Percentiles rank a stretch among this genome's conserved stretches.
Conservation (phyloP, 2,329 filamentous ascomycete genomes). For the Grosmannia clavigera region DNA sequence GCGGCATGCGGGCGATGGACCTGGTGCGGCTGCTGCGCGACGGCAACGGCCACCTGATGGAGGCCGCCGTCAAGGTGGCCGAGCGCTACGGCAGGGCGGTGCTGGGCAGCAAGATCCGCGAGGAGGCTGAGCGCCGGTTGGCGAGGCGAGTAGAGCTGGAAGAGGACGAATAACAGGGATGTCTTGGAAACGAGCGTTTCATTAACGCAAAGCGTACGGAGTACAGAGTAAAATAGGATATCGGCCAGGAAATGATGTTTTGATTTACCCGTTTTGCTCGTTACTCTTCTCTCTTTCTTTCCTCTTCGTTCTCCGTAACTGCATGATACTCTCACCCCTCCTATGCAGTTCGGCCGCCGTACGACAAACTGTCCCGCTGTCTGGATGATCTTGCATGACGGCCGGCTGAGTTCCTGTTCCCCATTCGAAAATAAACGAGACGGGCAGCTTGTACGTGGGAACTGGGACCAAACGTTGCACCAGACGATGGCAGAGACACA, state of each 20-base stretch:
- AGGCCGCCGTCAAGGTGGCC: conserved; percentile 82
- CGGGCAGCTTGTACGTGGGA: too few species aligned
- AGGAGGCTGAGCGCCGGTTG: conserved; percentile 54
- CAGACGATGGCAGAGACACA: too few species aligned
- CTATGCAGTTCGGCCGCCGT: too few species aligned
- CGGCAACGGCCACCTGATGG: conserved; percentile 74
- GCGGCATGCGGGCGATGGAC: conserved; percentile 89
- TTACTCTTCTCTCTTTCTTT: too few species aligned
- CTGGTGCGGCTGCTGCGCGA: conserved; percentile 79
- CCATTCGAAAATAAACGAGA: too few species aligned
- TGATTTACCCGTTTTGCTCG: background rate
- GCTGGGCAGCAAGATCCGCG: conserved; percentile 80
- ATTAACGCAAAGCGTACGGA: background rate
- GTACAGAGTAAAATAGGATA: background rate
- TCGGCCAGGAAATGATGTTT: background rate
- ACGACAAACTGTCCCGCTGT: too few species aligned
- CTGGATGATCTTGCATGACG: too few species aligned
- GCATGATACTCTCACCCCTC: too few species aligned
- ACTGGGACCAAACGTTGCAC: too few species aligned
- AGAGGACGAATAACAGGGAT: conserved; percentile 6
- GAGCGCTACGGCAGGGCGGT: conserved; percentile 69
- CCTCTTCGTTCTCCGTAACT: too few species aligned
- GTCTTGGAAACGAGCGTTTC: conserved; percentile 16
- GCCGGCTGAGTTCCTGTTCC: too few species aligned
- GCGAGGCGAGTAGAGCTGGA: conserved; percentile 1